Conservation (phyloP, 2,329 filamentous ascomycete genomes). For the Camillea tinctor region DNA sequence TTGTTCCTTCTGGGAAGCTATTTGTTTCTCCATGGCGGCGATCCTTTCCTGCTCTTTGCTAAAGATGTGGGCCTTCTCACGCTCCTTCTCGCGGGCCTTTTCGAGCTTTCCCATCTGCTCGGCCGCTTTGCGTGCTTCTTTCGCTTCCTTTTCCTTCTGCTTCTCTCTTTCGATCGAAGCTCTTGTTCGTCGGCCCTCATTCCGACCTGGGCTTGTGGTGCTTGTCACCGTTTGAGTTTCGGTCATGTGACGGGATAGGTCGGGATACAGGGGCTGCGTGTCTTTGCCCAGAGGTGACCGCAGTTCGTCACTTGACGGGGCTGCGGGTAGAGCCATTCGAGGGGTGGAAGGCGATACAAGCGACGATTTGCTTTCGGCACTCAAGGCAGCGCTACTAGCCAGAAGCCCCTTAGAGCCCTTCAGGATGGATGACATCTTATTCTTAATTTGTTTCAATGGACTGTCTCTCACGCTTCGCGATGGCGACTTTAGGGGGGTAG, state of each 20-base stretch:
- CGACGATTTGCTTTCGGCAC: conserved; percentile 60
- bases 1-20: conserved; percentile 53
- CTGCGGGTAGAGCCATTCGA: conserved; percentile 43
- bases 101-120: conserved; percentile 64
- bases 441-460: conserved; percentile 87
- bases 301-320: conserved; percentile 50
- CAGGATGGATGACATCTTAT: conserved; percentile 85
- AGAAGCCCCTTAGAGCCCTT: conserved; percentile 85
- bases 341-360: conserved; percentile 54
- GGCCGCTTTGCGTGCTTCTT: conserved; percentile 59
- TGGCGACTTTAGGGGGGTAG: conserved; percentile 57
- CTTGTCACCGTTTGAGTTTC: conserved; percentile 31
- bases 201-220: conserved; percentile 44
- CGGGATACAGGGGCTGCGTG: conserved; percentile 44
- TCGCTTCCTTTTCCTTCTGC: conserved; percentile 58
- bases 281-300: conserved; percentile 29
- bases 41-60: conserved; percentile 57
- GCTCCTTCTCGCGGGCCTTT: conserved; percentile 67
- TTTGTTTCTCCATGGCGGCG: conserved; percentile 52
- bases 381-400: conserved; percentile 68
- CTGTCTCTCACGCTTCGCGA: conserved; percentile 64
- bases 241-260: conserved; percentile 40
- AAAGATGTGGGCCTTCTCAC: conserved; percentile 63
- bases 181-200: conserved; percentile 49
- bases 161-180: conserved; percentile 63